Conservation (phyloP, 108 stramenopile species). For the Chaetoceros tenuissimus region DNA sequence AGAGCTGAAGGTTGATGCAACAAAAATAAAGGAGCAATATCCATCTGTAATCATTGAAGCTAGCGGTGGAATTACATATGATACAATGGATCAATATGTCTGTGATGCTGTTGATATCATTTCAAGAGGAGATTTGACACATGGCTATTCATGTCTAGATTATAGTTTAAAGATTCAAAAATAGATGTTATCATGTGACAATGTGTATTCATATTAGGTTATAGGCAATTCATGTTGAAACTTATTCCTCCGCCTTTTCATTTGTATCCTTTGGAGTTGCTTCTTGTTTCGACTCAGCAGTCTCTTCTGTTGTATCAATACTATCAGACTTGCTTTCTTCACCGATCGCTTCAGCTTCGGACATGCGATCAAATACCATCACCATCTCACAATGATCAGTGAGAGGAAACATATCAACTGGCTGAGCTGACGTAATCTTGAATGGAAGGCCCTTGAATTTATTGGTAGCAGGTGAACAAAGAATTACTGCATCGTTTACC, state of each 20-base stretch:
- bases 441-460: conserved; percentile 69
- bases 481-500: conserved; percentile 52
- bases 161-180: conserved; percentile 85
- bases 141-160: conserved; percentile 95
- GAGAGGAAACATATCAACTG: conserved; percentile 95
- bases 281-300: no score
- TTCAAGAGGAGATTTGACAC: conserved; percentile 95
- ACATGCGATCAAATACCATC: conserved; percentile 85
- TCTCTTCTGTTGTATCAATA: background rate
- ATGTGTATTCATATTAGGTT: no score
- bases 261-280: background rate
- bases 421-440: conserved; percentile 62
- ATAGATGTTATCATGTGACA: no score
- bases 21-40: conserved; percentile 69
- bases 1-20: conserved; percentile 67
- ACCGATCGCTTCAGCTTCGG: conserved; percentile 31
- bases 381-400: conserved; percentile 90
- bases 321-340: background rate
- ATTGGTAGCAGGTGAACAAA: conserved; percentile 78
- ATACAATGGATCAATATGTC: conserved; percentile 83
- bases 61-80: conserved; percentile 94
- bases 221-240: no score
- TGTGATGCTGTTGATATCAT: conserved; percentile 90
- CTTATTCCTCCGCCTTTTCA: no score
- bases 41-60: conserved; percentile 94